Evolutionary conservation across 225 moss, liverwort and hornwort genomes (phyloP).

Genomic region (Thuidium tamariscinum): DNA sequence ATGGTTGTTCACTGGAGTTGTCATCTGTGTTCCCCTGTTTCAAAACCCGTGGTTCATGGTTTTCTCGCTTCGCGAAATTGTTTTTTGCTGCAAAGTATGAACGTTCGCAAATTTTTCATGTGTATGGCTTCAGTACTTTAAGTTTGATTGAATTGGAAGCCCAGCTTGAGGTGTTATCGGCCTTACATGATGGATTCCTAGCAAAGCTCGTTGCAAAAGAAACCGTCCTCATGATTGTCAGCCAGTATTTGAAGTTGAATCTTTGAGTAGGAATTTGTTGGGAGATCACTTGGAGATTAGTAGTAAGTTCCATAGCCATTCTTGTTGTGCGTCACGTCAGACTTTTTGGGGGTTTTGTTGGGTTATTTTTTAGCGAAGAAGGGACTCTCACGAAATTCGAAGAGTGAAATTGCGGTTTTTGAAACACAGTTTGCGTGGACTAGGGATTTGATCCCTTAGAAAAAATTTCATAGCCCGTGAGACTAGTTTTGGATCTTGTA

Average conservation of each 20-base stretch:
- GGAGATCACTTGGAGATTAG: not conserved
- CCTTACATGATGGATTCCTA: not conserved
- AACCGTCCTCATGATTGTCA: not conserved
- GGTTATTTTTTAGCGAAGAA: not conserved
- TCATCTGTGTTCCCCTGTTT: not conserved
- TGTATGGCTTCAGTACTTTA: not conserved
- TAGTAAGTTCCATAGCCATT: not conserved
- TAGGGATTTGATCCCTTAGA: too few species aligned
- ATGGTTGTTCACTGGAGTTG: too few species aligned
- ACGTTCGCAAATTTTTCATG: too few species aligned
- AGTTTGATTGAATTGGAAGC: not conserved
- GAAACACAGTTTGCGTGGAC: not conserved
- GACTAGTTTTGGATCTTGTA: not conserved
- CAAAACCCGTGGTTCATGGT: not conserved
- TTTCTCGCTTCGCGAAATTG: not conserved
- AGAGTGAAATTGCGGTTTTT: not conserved
- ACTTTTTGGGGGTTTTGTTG: not conserved
- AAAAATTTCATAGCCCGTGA: not conserved
- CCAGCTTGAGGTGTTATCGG: not conserved
- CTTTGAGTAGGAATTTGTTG: not conserved
- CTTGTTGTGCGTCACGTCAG: too few species aligned
- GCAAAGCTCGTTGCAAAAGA: not conserved
- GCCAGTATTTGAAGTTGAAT: not conserved
- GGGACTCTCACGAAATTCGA: too few species aligned
- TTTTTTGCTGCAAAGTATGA: not conserved